Conservation (phyloP, 2,329 filamentous ascomycete species). For the Lomentospora prolificans region DNA sequence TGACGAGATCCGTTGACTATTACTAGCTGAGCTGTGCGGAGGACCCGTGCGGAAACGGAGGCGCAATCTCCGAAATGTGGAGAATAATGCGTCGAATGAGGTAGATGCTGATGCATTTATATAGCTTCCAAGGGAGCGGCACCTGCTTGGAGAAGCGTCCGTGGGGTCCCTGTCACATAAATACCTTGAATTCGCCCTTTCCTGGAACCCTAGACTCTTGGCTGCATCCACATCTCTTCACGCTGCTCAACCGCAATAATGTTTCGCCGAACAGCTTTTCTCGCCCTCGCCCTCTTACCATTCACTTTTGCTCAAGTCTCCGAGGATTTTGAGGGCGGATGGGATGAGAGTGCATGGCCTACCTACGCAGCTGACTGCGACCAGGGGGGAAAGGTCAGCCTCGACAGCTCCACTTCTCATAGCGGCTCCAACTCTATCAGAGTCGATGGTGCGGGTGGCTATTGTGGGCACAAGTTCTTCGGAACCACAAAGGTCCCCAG, state of each 20-base stretch:
- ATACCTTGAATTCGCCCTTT: background rate
- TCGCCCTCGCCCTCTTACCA: conserved; percentile 36
- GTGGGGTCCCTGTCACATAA: background rate
- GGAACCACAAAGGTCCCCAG: conserved; percentile 45
- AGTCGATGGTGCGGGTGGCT: conserved; percentile 42
- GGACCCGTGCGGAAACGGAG: background rate
- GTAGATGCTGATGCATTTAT: background rate
- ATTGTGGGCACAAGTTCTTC: conserved; percentile 51
- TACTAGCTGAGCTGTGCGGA: too few relatives aligned
- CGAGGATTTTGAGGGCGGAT: conserved; percentile 48
- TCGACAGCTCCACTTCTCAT: conserved; percentile 47
- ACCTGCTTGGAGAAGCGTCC: background rate
- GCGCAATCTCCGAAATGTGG: background rate
- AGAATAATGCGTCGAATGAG: background rate
- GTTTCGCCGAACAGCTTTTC: conserved; percentile 29
- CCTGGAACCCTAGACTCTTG: too few relatives aligned
- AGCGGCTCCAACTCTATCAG: conserved; percentile 45
- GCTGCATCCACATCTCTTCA: too few relatives aligned
- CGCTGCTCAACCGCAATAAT: background rate
- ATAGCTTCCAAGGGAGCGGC: background rate
- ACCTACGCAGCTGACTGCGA: conserved; percentile 50
- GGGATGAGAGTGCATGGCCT: conserved; percentile 47
- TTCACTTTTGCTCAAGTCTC: conserved; percentile 41
- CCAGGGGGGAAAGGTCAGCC: conserved; percentile 45
- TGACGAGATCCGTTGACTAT: too few relatives aligned